Evolutionary conservation across 78 protist genomes (phyloP).

Genomic region (Cavenderia fasciculata): DNA sequence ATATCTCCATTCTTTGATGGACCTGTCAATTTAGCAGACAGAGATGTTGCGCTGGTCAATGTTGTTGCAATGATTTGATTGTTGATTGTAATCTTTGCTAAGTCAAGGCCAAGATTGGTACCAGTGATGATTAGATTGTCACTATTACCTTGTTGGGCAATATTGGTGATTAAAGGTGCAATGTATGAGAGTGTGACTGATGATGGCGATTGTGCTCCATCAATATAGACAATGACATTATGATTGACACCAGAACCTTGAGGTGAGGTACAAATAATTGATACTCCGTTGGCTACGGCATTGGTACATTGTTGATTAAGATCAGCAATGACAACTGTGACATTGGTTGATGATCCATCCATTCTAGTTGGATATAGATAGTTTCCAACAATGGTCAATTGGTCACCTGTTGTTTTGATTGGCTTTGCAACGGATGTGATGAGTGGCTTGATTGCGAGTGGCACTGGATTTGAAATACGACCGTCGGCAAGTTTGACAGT

Average conservation of each 20-base stretch:
- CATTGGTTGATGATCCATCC: not conserved
- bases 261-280: not conserved
- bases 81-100: not conserved
- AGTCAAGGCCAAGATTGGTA: not conserved
- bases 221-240: not conserved
- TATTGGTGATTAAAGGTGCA: not conserved
- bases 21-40: not conserved
- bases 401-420: not conserved
- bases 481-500: not conserved
- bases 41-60: not conserved
- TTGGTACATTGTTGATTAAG: not conserved
- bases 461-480: not conserved
- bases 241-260: conserved; percentile 1
- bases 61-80: not conserved
- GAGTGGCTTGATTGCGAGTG: not conserved
- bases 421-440: too few species aligned
- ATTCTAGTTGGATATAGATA: not conserved
- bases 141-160: not conserved
- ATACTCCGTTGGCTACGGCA: not conserved
- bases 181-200: not conserved
- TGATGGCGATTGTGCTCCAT: not conserved
- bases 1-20: not conserved
- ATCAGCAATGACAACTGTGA: not conserved
- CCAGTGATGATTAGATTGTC: not conserved
- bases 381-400: not conserved